Percentiles rank a stretch among this genome's conserved stretches.
phyloP scores from a whole-genome alignment of 805 yeast genomes.

The Saturnispora silvae region DNA sequence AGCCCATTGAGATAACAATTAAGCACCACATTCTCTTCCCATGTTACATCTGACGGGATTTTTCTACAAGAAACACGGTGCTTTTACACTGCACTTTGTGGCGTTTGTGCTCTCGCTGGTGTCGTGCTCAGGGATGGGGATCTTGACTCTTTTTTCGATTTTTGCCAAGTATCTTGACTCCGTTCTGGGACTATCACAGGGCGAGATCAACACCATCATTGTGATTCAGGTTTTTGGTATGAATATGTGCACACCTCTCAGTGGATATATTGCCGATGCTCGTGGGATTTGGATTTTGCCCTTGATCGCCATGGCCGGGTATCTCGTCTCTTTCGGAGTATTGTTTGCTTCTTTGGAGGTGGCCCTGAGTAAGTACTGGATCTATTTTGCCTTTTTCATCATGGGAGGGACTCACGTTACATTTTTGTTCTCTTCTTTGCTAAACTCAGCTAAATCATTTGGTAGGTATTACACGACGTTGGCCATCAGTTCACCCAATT shows the following conservation, averaged over 20 bases:
- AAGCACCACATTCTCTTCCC: too few species aligned
- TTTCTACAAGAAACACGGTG: constrained; percentile 16
- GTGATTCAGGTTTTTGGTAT: constrained; percentile 69
- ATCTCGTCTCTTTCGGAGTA: constrained; percentile 53
- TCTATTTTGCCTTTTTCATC: constrained; percentile 42
- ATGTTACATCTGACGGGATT: neutral
- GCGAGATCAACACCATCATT: constrained; percentile 59
- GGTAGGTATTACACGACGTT: constrained; percentile 61
- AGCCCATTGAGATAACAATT: too few species aligned
- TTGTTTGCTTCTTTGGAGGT: constrained; percentile 31
- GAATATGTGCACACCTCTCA: constrained; percentile 69
- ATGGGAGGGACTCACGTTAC: constrained; percentile 67
- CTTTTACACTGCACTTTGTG: constrained; percentile 14
- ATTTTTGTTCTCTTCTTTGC: constrained; percentile 53
- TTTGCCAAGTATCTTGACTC: constrained; percentile 61
- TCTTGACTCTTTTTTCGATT: constrained; percentile 35
- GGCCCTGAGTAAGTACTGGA: constrained; percentile 24
- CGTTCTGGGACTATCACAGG: constrained; percentile 48
- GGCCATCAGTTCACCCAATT: constrained; percentile 73
- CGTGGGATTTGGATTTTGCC: constrained; percentile 68
- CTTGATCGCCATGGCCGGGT: constrained; percentile 47
- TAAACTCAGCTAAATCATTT: constrained; percentile 70
- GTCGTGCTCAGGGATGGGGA: constrained; percentile 24
- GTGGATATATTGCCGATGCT: constrained; percentile 75
- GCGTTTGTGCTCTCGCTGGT: constrained; percentile 22